Evolutionary conservation across 2,329 filamentous ascomycete genomes (phyloP).

Genomic region (Tolypocladium pustulatum): DNA sequence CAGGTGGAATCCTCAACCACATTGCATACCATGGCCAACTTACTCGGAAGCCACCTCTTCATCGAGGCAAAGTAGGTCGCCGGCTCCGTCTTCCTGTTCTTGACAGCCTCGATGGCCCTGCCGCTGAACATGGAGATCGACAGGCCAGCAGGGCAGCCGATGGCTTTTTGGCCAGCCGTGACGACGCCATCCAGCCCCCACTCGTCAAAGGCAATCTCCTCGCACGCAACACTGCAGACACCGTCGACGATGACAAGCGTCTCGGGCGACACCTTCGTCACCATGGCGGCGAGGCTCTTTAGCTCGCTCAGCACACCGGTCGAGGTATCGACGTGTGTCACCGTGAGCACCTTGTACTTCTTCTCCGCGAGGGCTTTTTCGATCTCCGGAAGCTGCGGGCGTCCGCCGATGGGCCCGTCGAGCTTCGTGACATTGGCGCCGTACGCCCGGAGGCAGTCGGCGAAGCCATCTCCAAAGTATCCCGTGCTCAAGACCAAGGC

Average conservation of each 20-base stretch:
- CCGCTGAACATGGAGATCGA: conserved; percentile 92
- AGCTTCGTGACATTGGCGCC: conserved; percentile 84
- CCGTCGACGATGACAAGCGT: conserved; percentile 90
- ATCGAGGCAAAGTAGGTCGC: conserved; percentile 90
- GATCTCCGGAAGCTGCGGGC: conserved; percentile 77
- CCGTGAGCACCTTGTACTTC: conserved; percentile 86
- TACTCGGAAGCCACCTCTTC: conserved; percentile 93
- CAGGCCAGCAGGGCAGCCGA: conserved; percentile 87
- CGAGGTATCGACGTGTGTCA: conserved; percentile 95
- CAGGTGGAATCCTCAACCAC: not conserved
- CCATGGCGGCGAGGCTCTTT: conserved; percentile 69
- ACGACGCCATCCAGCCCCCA: conserved; percentile 90
- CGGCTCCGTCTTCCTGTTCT: conserved; percentile 70
- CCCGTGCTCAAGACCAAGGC: conserved; percentile 90
- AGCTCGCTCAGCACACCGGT: conserved; percentile 92
- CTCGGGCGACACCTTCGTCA: conserved; percentile 78
- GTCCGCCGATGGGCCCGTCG: conserved; percentile 77
- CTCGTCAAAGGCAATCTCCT: conserved; percentile 92
- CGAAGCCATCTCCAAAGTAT: conserved; percentile 94
- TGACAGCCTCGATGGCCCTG: conserved; percentile 70
- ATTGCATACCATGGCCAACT: conserved; percentile 15
- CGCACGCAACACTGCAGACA: conserved; percentile 91
- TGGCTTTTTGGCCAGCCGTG: conserved; percentile 93
- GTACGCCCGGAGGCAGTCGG: conserved; percentile 84
- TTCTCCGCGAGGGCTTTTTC: conserved; percentile 83